A percentile compares a stretch with the other conserved stretches of the same genome.
Conservation (phyloP, 345 rosid genomes). For the Noccaea caerulescens region DNA sequence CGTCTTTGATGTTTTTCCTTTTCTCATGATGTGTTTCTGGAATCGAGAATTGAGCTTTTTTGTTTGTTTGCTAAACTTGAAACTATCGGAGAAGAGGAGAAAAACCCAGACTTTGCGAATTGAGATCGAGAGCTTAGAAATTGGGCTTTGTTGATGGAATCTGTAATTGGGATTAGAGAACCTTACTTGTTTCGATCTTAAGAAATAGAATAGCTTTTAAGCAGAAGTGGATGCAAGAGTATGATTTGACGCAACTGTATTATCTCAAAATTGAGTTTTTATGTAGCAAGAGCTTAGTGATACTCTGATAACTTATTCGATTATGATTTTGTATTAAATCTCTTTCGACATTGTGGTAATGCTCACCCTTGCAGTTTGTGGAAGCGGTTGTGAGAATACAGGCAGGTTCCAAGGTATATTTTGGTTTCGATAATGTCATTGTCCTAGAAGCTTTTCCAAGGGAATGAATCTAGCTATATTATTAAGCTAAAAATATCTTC, state of each 20-base stretch:
- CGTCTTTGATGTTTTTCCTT: neutral
- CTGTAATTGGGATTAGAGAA: neutral
- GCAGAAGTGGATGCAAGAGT: constrained; percentile 3
- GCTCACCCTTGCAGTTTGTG: constrained; percentile 66
- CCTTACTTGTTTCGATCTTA: neutral
- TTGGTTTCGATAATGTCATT: constrained; percentile 7
- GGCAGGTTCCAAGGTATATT: constrained; percentile 60
- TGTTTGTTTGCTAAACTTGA: neutral
- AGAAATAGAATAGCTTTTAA: neutral
- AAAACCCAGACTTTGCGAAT: neutral
- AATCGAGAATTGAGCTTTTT: neutral
- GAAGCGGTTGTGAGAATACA: constrained; percentile 73
- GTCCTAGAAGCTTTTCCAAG: neutral
- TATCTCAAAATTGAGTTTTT: neutral
- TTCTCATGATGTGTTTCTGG: neutral
- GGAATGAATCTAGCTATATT: neutral
- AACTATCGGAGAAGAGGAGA: neutral
- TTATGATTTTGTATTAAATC: neutral
- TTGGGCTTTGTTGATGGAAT: neutral
- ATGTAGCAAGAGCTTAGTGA: constrained; percentile 7
- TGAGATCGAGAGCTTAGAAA: constrained; percentile 21
- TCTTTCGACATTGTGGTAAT: constrained; percentile 18
- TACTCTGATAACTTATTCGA: neutral
- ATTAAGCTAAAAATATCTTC: constrained; percentile 1
- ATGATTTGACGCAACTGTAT: neutral